phyloP scores from a whole-genome alignment of 129 eudicot genomes.

The Lactuca sativa region DNA sequence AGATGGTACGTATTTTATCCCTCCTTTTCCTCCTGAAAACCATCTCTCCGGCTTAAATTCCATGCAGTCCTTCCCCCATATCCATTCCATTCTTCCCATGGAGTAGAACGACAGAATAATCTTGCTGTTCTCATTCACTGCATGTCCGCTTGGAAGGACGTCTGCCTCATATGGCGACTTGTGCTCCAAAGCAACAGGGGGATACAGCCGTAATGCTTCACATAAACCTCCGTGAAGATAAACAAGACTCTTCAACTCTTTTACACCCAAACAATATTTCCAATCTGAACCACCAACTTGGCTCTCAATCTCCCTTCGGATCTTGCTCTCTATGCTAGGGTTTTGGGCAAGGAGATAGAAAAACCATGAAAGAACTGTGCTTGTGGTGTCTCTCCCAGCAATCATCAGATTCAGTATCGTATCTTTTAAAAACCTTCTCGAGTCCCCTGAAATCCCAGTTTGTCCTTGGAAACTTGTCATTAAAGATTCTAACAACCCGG shows the following conservation, averaged over 20 bases:
- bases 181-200: slow-evolving; percentile 16
- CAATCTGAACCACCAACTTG: not conserved
- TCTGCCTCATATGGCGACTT: slow-evolving; percentile 6
- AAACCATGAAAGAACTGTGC: slow-evolving; percentile 29
- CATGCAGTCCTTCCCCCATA: slow-evolving; percentile 20
- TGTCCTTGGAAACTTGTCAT: not conserved
- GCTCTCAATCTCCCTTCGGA: slow-evolving; percentile 4
- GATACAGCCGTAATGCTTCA: slow-evolving; percentile 33
- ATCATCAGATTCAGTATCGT: slow-evolving; percentile 1
- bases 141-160: slow-evolving; percentile 29
- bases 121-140: not conserved
- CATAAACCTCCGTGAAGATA: slow-evolving; percentile 34
- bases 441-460: not conserved
- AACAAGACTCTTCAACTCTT: not conserved
- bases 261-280: not conserved
- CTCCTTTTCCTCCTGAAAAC: not conserved
- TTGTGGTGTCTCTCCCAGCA: slow-evolving; percentile 23
- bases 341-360: slow-evolving; percentile 18
- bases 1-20: slow-evolving; percentile 21
- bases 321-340: not conserved
- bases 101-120: slow-evolving; percentile 12
- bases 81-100: too few relatives aligned
- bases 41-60: slow-evolving; percentile 39
- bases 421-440: slow-evolving; percentile 20
- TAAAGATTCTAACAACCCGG: not conserved